Base-by-base conservation (phyloP, 1,284 basidiomycete genomes). In the Porodaedalea pini region DNA sequence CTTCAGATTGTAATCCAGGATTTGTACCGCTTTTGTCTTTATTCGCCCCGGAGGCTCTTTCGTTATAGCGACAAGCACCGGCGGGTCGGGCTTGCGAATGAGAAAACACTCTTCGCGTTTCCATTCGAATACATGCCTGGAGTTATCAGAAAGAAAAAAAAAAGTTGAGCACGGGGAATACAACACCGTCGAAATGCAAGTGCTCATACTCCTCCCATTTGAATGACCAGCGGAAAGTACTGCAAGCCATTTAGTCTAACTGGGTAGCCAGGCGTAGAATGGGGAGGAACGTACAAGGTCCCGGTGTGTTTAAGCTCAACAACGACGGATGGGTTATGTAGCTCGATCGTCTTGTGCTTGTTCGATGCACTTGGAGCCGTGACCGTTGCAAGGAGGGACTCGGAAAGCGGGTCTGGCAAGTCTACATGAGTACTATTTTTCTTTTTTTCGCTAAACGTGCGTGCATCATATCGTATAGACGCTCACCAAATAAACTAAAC, bases 61-160 rank as follows among this genome's bases (percentile, higher is more conserved):
- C 13, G 87, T 90, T 27, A 89, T 76, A 0, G 89, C 90, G 10
- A 92, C 85, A 2, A 92, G 78, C 1, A 94, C 88, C 8, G 87
- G 85, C 3, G 90, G 91, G 63, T 94, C 90, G 2, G 90, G 89
- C 67, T 91, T 91, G 43, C 90, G 82, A 43, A 93, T 71, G 66
- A 92, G 82, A 68, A 79, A 90, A 68, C 88, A 90, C 64, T 88
- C 86, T 67, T 90, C 87, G 43, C 86, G 79, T 66, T 83, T 88
- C 89, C 89, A 92, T 66, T 92, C 89, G 62, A 89, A 90, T 56
- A 86, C 82, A 60, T 91, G 85, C 37, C 88, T 91, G 63, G n/a
- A 61, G 27, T 45, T n/a, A 34, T 13, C 32, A 34, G 6, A 15
- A 34, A 32, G 39, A 23, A 41, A 39, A n/a, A 25, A 29, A 31